These are phyloP conservation scores for Trametes cingulata DNA, from an alignment of 768 basidiomycete genomes.

Conservation along the genomic window DNA sequence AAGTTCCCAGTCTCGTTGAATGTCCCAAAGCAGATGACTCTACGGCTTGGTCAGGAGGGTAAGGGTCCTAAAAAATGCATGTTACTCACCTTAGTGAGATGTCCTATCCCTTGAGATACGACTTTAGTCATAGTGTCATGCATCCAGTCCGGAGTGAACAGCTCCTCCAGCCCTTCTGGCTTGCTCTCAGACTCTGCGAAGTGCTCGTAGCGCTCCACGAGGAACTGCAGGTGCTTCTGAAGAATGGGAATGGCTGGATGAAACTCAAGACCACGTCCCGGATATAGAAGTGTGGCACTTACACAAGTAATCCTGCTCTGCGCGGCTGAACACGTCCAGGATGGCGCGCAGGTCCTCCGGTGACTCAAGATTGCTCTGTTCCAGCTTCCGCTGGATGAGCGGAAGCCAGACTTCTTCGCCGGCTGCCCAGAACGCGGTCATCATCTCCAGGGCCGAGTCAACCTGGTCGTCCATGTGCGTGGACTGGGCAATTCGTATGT, in stretches of 20 bases:
- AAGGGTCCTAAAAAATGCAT: background rate
- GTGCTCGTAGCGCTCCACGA: conserved; percentile 43
- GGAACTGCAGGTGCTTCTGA: conserved; percentile 64
- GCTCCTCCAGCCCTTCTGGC: conserved; percentile 53
- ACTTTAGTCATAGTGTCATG: conserved; percentile 53
- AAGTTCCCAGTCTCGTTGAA: conserved; percentile 73
- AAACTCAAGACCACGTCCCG: conserved; percentile 5
- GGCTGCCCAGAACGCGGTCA: conserved; percentile 60
- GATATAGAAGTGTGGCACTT: conserved; percentile 34
- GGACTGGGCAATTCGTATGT: conserved; percentile 61
- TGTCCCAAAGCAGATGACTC: conserved; percentile 74
- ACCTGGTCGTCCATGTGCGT: conserved; percentile 62
- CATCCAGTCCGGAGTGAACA: conserved; percentile 67
- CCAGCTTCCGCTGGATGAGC: conserved; percentile 56
- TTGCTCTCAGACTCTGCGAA: conserved; percentile 38
- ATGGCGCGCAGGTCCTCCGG: conserved; percentile 54
- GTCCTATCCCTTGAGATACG: conserved; percentile 55
- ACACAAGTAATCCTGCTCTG: conserved; percentile 82
- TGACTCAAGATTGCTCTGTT: conserved; percentile 52
- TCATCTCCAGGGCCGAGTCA: conserved; percentile 64
- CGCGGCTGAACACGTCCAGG: conserved; percentile 60
- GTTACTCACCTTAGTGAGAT: conserved; percentile 60
- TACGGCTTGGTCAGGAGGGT: conserved; percentile 31
- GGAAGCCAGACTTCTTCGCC: conserved; percentile 77
- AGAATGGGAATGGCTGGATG: conserved; percentile 71